A percentile compares a stretch with the other conserved stretches of the same genome.
Conservation (phyloP, 1,139 yeast species). For the Blastobotrys raffinosifermentans region DNA sequence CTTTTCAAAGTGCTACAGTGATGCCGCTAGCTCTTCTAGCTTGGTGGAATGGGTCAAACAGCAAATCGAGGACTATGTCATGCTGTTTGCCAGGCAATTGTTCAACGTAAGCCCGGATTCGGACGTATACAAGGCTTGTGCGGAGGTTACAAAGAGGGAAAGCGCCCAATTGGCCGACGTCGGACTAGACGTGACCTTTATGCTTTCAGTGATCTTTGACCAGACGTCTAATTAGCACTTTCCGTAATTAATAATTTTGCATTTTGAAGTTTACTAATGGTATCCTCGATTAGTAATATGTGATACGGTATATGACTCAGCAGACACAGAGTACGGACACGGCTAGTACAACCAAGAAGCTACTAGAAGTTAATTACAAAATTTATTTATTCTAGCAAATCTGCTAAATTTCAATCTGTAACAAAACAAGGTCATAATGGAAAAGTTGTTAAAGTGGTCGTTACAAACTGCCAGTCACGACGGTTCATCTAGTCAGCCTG, state of each 20-base stretch:
- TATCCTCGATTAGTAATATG: too few species aligned
- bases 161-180: slow-evolving; percentile 54
- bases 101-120: slow-evolving; percentile 53
- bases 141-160: slow-evolving; percentile 51
- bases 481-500: slow-evolving; percentile 22
- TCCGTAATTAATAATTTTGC: too few species aligned
- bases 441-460: slow-evolving; percentile 87
- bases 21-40: slow-evolving; percentile 33
- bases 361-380: background rate
- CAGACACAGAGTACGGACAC: too few species aligned
- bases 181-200: slow-evolving; percentile 68
- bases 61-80: slow-evolving; percentile 57
- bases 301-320: too few species aligned
- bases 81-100: slow-evolving; percentile 59
- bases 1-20: slow-evolving; percentile 42
- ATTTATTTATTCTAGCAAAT: background rate
- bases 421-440: slow-evolving; percentile 47
- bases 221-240: slow-evolving; percentile 1
- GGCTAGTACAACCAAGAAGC: slow-evolving; percentile 4
- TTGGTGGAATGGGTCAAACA: slow-evolving; percentile 66
- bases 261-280: too few species aligned
- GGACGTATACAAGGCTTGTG: slow-evolving; percentile 46
- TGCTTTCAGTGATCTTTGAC: slow-evolving; percentile 14
- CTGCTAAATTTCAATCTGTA: background rate
- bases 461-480: slow-evolving; percentile 40